Base-by-base conservation (phyloP, 441 rosid genomes). In the Brassica hybrid region DNA sequence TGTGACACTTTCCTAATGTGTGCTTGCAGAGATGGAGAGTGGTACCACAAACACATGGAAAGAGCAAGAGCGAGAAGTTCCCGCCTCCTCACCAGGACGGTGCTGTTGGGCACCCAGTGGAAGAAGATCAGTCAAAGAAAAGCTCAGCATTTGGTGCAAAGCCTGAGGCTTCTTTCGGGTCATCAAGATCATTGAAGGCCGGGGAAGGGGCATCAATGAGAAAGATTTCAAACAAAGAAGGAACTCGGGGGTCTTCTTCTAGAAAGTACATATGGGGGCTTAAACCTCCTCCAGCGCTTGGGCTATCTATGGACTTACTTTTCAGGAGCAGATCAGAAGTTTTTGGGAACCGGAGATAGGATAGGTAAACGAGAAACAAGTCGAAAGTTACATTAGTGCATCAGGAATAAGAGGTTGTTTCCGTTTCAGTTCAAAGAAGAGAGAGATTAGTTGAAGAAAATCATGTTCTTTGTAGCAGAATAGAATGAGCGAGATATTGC, bases 11-110 rank as follows among this genome's bases (percentile, higher is more conserved):
- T 48, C 18, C 1, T 45, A 5, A 36, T 74, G 61, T 38, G 56
- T 62, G 32, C 32, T 74, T 75, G 58, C 92, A 94, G 98, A 90
- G 88, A 77, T 86, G 89, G 90, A 87, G 97, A 84, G 84, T 76
- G 27, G 76, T 79, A 76, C 79, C 91, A 67, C 89, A 89, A 73
- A 82, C 87, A 79, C 86, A 87, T 81, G 89, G 86, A 1, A 88
- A 87, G 83, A 88, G 97, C 86, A 94, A 88, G 86, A 94, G 98
- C 16, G 97, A 91, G 91, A 94, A 94, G 84, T 94, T 94, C 70
- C 98, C 98, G 3, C 98, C 97, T 77, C 97, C 98, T 0, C 98
- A 94, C 80, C 94, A 87, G 80, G 98, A 94, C 60, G 98, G 90
- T 69, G 97, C 88, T 16, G 90, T 92, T 23, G 97, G 97, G 63